A percentile compares a stretch with the other conserved stretches of the same genome.
Evolutionary conservation across 2,329 filamentous ascomycete genomes (phyloP).

Genomic region (Chaetomium olivaceum): DNA sequence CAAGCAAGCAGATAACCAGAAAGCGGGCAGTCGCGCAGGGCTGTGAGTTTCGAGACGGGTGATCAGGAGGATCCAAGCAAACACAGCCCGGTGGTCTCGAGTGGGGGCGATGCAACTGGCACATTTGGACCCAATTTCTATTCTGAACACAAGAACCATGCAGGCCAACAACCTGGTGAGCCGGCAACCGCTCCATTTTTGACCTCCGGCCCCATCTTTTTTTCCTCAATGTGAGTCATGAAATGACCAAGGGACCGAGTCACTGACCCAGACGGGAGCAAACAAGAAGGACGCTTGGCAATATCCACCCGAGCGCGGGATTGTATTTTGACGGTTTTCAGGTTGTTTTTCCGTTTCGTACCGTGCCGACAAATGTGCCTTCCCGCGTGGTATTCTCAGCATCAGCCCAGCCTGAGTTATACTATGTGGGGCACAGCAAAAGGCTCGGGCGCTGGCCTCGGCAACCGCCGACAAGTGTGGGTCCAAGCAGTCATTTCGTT

Average conservation of each 20-base stretch:
- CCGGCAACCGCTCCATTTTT: neutral
- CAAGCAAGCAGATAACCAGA: neutral
- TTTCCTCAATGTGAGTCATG: neutral
- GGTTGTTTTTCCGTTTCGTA: too few species aligned
- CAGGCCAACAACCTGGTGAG: neutral
- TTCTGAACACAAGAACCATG: constrained; percentile 5
- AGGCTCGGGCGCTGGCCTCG: neutral
- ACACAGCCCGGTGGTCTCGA: neutral
- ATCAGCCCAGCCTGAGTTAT: too few species aligned
- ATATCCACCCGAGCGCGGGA: neutral
- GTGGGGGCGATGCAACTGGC: neutral
- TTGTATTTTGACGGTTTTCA: neutral
- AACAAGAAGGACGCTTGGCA: neutral
- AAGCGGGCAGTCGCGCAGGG: neutral
- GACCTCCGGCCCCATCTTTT: neutral
- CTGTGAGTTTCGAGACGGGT: neutral
- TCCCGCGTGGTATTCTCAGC: neutral
- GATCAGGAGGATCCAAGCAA: constrained; percentile 1
- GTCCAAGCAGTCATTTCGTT: neutral
- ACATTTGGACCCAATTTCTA: neutral
- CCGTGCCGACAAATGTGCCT: neutral
- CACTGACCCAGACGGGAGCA: neutral
- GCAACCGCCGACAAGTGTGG: neutral
- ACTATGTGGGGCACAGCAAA: neutral
- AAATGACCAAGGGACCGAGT: neutral